Evolutionary conservation across 2,329 filamentous ascomycete genomes (phyloP).

Genomic region (Lithohypha guttulata): DNA sequence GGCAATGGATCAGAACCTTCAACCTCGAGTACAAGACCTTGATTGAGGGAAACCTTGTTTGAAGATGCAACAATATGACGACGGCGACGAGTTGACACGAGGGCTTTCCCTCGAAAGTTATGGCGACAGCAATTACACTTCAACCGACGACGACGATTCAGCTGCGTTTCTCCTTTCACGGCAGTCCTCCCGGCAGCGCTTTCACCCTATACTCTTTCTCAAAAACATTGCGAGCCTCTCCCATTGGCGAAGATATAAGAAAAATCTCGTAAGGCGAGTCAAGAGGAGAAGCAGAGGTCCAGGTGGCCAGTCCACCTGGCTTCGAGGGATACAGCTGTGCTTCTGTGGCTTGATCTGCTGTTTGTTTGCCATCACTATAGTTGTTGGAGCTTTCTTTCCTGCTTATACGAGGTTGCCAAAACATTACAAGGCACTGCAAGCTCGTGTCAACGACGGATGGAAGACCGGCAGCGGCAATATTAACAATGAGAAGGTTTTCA

Average conservation of each 20-base stretch:
- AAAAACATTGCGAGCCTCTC: background rate
- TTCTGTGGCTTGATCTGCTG: constrained; percentile 15
- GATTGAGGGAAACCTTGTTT: too few species aligned
- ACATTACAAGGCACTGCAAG: constrained; percentile 38
- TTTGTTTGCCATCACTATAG: constrained; percentile 28
- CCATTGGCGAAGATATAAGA: background rate
- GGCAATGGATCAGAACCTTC: background rate
- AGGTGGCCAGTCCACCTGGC: background rate
- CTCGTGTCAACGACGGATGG: constrained; percentile 24
- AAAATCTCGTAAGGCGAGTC: background rate
- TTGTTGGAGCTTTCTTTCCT: constrained; percentile 41
- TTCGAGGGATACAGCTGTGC: background rate
- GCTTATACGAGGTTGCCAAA: constrained; percentile 46
- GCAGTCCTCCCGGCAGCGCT: background rate
- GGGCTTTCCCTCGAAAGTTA: background rate
- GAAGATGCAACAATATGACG: too few species aligned
- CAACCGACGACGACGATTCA: constrained; percentile 1
- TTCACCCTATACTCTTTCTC: background rate
- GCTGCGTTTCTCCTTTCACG: background rate
- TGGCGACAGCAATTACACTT: constrained; percentile 2
- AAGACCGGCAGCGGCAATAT: constrained; percentile 39
- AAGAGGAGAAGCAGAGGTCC: background rate
- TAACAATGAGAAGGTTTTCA: constrained; percentile 57
- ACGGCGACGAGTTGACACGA: background rate
- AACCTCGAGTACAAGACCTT: too few species aligned